Evolutionary conservation across 495 filamentous ascomycete species (phyloP), one percentile per base, ranked within the genome.

Genomic region (Hypoxylon fuscum): DNA sequence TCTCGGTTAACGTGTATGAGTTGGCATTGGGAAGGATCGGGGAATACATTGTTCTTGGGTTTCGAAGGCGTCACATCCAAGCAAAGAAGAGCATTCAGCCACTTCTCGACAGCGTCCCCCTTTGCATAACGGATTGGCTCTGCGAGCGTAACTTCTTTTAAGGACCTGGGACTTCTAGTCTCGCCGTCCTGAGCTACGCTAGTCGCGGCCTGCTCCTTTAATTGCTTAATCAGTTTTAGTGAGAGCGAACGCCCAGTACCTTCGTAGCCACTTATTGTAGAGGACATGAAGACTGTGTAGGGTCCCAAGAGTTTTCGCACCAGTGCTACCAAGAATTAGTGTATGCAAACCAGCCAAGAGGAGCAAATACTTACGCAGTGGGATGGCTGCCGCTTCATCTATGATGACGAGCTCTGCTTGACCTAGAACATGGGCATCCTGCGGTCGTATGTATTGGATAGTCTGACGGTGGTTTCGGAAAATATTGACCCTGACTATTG

Each of bases 281-380:
- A 98, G 3, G 96, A 92, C 96, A 99, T 99, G 78, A 99, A 99
- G 2, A 98, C 92, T 18, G 98, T 80, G 74, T 98, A 99, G n/a
- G 93, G 95, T 0, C 96, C 95, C 85, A 99, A 91, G 25, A 99
- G 82, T 72, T 97, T 97, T 60, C 88, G 84, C 10, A 98, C 95
- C 38, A 97, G 75, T 35, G 63, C 62, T 65, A 21, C 20, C 21
- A 14, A 17, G 5, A 25, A 18, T 65, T 59, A 65, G 62, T 14
- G 11, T 6, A 22, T 18, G 1, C 9, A 31, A 17, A 51, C 1
- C 2, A 6, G 8, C 1, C 9, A 17, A 35, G 25, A 32, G 2
- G 31, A 31, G 18, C 12, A 9, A 1, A 43, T 27, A 49, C 55
- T 40, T 65, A 6, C 95, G 95, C 8, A 99, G 76, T 3, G 96